Conservation (phyloP, 1,284 basidiomycete genomes). For the Ceratobasidium sp. region DNA sequence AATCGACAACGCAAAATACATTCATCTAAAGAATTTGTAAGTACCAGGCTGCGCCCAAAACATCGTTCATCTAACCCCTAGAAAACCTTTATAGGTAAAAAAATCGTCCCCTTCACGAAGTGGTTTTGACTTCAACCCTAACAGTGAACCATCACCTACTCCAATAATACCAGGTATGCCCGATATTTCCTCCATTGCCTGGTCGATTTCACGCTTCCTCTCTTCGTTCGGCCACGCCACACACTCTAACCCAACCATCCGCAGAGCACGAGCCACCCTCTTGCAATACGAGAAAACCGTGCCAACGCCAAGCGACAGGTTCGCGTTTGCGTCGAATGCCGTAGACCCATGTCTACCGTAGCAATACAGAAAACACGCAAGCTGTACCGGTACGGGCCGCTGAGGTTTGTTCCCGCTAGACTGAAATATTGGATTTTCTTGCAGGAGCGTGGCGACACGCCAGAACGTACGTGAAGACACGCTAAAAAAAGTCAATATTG, state of each 20-base stretch:
- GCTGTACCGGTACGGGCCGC: not conserved
- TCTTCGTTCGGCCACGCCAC: constrained; percentile 15
- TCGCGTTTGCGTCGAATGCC: not conserved
- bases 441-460: not conserved
- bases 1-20: not conserved
- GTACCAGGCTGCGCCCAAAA: not conserved
- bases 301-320: not conserved
- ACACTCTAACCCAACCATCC: not conserved
- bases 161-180: not conserved
- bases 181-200: not conserved
- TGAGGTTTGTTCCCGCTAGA: not conserved
- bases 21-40: not conserved
- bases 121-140: not conserved
- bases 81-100: not conserved
- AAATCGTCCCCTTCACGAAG: not conserved
- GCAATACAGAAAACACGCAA: not conserved
- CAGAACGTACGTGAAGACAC: not conserved
- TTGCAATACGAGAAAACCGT: not conserved
- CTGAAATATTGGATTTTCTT: constrained; percentile 6
- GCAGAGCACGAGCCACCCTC: not conserved
- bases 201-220: not conserved
- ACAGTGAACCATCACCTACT: not conserved
- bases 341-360: not conserved
- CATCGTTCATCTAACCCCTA: not conserved
- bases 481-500: not conserved